Base-by-base conservation (phyloP, 768 basidiomycete genomes). In the Naganishia onofrii region DNA sequence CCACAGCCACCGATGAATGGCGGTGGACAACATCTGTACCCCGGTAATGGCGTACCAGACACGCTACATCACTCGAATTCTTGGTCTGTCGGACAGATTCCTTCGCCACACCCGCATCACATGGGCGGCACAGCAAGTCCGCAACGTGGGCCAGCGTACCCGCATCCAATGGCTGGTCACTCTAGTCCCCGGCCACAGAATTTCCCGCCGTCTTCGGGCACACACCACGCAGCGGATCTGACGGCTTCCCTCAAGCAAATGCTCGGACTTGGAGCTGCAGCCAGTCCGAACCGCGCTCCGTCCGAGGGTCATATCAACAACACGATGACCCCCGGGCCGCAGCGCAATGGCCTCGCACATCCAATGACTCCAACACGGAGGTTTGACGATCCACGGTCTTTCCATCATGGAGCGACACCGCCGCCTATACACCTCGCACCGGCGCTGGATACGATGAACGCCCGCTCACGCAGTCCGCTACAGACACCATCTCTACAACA, bases 241-340 rank as follows among this genome's bases (percentile, higher is more conserved):
- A 63, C 60, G 9, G 38, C 38, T 21, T 28, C 60, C 15, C 29
- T 63, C 23, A 63, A 63, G 42, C 60, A 63, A n/a, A 63, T 63
- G 60, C 13, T 63, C 23, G 60, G 60, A 5, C 38, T 63, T 9
- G 48, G 48, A n/a, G 23, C 48, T n/a, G 4, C 48, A 26, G 2
- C 48, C 21, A 51, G 48, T 26, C 48, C 48, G 48, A 51, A 21
- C n/a, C 48, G n/a, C 4, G n/a, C 1, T n/a, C 13, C 13, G 13
- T 26, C 48, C 48, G 23, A 21, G 1, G 13, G 23, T 3, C n/a
- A 21, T 13, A n/a, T n/a, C 21, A 51, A 23, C 13, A 7, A 26
- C 48, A 7, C 48, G 23, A 51, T 51, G 23, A 51, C 48, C 7
- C 48, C 48, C n/a, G 48, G n/a, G 7, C 4, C 48, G 48, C 48